Percentiles rank a stretch among this genome's conserved stretches.
Conservation (phyloP, 345 rosid genomes). For the Citrus inodora region DNA sequence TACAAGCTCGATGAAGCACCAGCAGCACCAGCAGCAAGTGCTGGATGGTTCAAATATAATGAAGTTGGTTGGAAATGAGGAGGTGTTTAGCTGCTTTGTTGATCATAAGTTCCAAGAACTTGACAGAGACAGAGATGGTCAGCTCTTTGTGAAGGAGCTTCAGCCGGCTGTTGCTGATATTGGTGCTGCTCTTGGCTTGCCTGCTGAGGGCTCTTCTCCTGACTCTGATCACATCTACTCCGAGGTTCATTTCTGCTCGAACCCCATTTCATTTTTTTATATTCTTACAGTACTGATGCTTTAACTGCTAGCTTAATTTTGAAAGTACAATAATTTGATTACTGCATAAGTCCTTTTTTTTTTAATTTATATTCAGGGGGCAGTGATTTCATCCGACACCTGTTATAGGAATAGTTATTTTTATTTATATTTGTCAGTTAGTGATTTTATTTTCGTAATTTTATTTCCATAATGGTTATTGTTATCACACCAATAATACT, state of each 20-base stretch:
- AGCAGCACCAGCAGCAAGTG: constrained; percentile 28
- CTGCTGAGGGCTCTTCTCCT: constrained; percentile 71
- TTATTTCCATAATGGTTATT: too few species aligned
- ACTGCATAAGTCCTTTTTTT: too few species aligned
- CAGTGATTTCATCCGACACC: too few species aligned
- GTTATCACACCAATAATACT: too few species aligned
- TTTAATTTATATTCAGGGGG: too few species aligned
- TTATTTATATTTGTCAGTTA: too few species aligned
- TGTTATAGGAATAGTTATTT: too few species aligned
- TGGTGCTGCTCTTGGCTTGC: constrained; percentile 92
- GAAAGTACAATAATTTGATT: too few species aligned
- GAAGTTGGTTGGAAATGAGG: constrained; percentile 79
- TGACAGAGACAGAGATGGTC: constrained; percentile 75
- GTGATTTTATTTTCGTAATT: too few species aligned
- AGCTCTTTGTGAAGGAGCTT: constrained; percentile 77
- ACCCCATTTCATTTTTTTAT: neutral
- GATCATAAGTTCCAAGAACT: constrained; percentile 80
- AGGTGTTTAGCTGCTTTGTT: constrained; percentile 69
- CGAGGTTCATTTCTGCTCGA: constrained; percentile 45
- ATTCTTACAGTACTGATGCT: neutral
- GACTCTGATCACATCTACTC: constrained; percentile 84
- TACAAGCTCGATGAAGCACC: constrained; percentile 4
- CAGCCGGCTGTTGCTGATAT: constrained; percentile 94
- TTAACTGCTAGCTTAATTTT: too few species aligned
- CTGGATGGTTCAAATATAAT: constrained; percentile 89